Percentiles rank a stretch among this genome's conserved stretches.
Conservation (phyloP, 306 rosid species). For the Datisca glomerata region DNA sequence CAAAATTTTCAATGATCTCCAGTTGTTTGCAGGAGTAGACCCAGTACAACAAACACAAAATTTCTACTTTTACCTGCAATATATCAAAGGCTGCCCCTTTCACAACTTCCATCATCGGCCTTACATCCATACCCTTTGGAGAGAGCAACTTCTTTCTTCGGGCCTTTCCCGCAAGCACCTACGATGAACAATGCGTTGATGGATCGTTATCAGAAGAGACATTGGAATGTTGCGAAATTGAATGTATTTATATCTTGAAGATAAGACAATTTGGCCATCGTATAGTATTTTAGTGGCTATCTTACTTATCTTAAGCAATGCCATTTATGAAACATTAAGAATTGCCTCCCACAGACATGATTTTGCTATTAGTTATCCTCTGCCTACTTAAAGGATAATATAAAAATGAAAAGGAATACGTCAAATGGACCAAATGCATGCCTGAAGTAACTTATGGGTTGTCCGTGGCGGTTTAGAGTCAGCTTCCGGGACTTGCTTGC, state of each 20-base stretch:
- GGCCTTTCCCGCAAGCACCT: slow-evolving; percentile 93
- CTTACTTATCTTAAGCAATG: no score
- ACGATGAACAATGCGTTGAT: slow-evolving; percentile 5
- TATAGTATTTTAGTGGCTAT: no score
- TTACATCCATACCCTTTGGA: slow-evolving; percentile 94
- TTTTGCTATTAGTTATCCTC: no score
- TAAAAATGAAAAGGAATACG: background rate
- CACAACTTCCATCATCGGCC: slow-evolving; percentile 99
- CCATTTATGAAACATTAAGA: no score
- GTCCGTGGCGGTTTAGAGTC: slow-evolving; percentile 47
- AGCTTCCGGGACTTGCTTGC: slow-evolving; percentile 27
- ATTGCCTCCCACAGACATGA: no score
- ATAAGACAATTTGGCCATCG: no score
- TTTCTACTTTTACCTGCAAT: slow-evolving; percentile 46
- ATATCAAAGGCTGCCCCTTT: slow-evolving; percentile 95
- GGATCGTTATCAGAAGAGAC: background rate
- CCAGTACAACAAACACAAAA: slow-evolving; percentile 1
- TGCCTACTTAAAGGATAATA: no score
- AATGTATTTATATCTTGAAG: no score
- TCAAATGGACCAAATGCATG: slow-evolving; percentile 15
- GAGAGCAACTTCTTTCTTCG: slow-evolving; percentile 79
- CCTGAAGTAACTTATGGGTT: slow-evolving; percentile 89
- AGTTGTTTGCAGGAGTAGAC: no score
- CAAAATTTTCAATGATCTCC: no score
- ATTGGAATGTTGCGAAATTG: background rate